Base-by-base conservation (phyloP, 2,329 filamentous ascomycete genomes). In the Ophiocordyceps camponoti-floridani region DNA sequence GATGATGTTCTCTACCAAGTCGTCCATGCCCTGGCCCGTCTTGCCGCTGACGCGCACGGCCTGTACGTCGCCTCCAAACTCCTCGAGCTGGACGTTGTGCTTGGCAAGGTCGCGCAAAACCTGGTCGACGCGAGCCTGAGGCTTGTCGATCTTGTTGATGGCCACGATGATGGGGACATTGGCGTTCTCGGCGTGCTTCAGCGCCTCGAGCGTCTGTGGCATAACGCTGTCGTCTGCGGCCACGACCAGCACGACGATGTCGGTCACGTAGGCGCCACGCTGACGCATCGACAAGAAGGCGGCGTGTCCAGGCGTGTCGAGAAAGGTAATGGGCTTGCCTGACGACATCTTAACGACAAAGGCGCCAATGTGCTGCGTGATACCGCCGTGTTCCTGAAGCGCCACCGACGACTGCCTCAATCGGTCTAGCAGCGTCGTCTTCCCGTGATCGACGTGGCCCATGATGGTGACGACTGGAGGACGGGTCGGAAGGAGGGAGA, bases 401-500 rank as follows among this genome's bases (percentile, higher is more conserved):
- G 82, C 93, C 40, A 98, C 78, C 7, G 87, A 95, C 1, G 88
- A 91, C 54, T 94, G 93, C 35, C 91, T 83, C 41, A 98, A 69
- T 64, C 81, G 96, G 58, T 98, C 91, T 10, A 98, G 70, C 40
- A 98, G 79, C 0, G 93, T 98, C 1, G 91, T 98, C 67, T 98
- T 98, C 45, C 91, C 91, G 60, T 98, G 91, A 58, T 98, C 93
- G 53, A 98, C 91, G 51, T 98, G 91, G 2, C 91, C 91, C 93
- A 98, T 98, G 56, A 98, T 98, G 0, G 93, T 96, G 37, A 98
- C 88, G 33, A 98, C 86, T 0, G 91, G 93, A 8, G 91, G 89
- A 14, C 93, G 77, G 31, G 68, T 62, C 2, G 87, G 86, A 8
- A 95, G 62, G 13, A 61, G 53, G 0, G 82, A 76, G 43, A 68